Conservation (phyloP, 202 grass and related monocot genomes). For the Elaeis oleifera region DNA sequence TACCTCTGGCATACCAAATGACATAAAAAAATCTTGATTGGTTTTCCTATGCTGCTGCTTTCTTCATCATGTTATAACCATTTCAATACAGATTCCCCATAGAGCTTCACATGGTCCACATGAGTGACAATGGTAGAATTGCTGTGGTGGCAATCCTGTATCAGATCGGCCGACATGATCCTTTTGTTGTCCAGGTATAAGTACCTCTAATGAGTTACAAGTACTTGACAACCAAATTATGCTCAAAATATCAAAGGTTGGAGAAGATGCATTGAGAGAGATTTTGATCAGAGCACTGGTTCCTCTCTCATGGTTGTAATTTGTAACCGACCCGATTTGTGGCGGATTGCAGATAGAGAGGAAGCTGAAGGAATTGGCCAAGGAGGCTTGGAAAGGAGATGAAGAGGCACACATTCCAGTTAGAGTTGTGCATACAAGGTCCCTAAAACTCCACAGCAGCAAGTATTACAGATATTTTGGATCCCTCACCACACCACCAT, state of each 20-base stretch:
- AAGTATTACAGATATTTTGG: constrained; percentile 66
- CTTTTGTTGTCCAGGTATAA: constrained; percentile 40
- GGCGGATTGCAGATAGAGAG: constrained; percentile 19
- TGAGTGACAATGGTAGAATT: constrained; percentile 29
- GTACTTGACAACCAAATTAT: neutral
- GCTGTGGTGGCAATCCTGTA: constrained; percentile 43
- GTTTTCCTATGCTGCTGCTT: neutral
- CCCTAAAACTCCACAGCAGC: constrained; percentile 26
- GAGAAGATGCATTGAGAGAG: too few species aligned
- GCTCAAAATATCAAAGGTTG: neutral
- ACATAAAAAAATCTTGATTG: too few species aligned
- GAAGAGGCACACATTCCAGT: constrained; percentile 14
- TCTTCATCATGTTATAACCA: too few species aligned
- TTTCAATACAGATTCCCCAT: constrained; percentile 23
- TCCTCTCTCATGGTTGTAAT: too few species aligned
- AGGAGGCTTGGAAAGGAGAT: constrained; percentile 22
- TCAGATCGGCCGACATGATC: constrained; percentile 23
- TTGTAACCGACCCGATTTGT: neutral
- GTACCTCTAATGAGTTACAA: too few species aligned
- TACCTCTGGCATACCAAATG: too few species aligned
- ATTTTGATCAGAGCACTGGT: too few species aligned
- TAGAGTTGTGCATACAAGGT: constrained; percentile 21
- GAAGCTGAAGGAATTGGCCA: constrained; percentile 24
- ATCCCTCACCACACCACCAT: constrained; percentile 65
- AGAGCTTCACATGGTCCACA: constrained; percentile 53